These are phyloP conservation scores for Takashimella koratensis DNA, from an alignment of 1,284 basidiomycete species.

Conservation along the genomic window DNA sequence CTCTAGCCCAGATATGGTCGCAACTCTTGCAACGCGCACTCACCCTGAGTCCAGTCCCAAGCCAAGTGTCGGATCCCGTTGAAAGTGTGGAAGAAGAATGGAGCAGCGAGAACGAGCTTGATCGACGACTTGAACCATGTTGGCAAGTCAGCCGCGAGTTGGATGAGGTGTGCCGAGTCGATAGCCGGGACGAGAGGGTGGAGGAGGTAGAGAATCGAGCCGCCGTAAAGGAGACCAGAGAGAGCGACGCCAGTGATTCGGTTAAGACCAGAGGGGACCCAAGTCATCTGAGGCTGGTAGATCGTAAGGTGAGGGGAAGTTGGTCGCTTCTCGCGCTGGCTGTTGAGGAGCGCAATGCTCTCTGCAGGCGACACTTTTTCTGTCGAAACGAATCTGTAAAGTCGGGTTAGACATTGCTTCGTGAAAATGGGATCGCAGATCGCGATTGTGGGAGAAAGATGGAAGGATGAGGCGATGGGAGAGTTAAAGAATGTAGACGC, in stretches of 20 bases:
- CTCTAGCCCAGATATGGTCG: too few species aligned
- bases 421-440: too few species aligned
- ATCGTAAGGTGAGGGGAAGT: slow-evolving; percentile 91
- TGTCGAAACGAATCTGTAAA: slow-evolving; percentile 25
- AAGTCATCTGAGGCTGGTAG: slow-evolving; percentile 91
- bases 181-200: slow-evolving; percentile 63
- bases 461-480: too few species aligned
- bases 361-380: slow-evolving; percentile 33
- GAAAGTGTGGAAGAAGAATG: slow-evolving; percentile 84
- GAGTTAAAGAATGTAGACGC: slow-evolving; percentile 3
- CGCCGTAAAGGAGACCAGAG: slow-evolving; percentile 80
- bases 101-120: slow-evolving; percentile 72
- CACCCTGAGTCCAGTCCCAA: slow-evolving; percentile 90
- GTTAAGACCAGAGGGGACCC: slow-evolving; percentile 78
- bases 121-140: slow-evolving; percentile 67
- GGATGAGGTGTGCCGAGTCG: slow-evolving; percentile 72
- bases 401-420: too few species aligned
- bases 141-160: slow-evolving; percentile 62
- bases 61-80: slow-evolving; percentile 88
- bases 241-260: slow-evolving; percentile 78
- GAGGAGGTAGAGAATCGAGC: slow-evolving; percentile 80
- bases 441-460: too few species aligned
- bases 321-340: slow-evolving; percentile 78
- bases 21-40: too few species aligned
- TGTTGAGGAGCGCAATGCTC: slow-evolving; percentile 62